Evolutionary conservation across 495 filamentous ascomycete genomes (phyloP).

Genomic region (Neurospora tetrasperma): DNA sequence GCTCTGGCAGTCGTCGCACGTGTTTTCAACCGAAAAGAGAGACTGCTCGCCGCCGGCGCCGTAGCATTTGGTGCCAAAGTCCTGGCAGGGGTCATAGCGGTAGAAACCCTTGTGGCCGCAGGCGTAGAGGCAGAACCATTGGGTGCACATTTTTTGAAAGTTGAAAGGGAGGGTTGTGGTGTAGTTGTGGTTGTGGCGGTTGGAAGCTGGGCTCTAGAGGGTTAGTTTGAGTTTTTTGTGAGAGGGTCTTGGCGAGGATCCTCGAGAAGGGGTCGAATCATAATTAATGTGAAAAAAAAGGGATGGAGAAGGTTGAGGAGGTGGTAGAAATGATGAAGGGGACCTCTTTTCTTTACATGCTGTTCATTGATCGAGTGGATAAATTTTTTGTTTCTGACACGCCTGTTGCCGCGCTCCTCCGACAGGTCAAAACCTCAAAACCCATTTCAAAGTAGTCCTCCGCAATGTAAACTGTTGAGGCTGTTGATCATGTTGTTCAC

Average conservation of each 20-base stretch:
- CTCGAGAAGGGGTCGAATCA: background rate
- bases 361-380: background rate
- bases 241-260: background rate
- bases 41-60: conserved; percentile 13
- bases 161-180: no score
- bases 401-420: no score
- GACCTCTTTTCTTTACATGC: background rate
- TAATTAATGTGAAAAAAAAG: no score
- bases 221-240: background rate
- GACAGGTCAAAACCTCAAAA: no score
- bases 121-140: conserved; percentile 20
- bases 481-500: background rate
- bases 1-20: background rate
- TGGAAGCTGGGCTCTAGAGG: no score
- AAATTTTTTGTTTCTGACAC: no score
- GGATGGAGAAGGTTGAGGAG: background rate
- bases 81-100: conserved; percentile 16
- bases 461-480: background rate
- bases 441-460: background rate
- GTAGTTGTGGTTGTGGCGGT: no score
- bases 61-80: conserved; percentile 15
- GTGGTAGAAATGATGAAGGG: background rate
- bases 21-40: background rate
- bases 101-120: conserved; percentile 17
- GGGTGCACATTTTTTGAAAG: conserved; percentile 11